Evolutionary conservation across 345 rosid species (phyloP), one percentile per base, ranked within the genome.

Genomic region (Kandelia obovata): DNA sequence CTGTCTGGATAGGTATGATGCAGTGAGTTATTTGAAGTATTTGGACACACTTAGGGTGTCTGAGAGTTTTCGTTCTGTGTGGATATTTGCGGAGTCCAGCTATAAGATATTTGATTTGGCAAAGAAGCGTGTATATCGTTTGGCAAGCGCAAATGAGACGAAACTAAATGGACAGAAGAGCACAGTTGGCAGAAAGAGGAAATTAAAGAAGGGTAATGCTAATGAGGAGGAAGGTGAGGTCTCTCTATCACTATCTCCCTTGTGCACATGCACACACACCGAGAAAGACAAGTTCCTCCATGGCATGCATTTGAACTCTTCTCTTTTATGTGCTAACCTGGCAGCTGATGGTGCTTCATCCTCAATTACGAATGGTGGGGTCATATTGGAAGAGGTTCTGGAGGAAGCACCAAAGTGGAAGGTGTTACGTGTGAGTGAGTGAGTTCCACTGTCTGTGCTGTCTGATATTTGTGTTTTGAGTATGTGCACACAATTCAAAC

Each of bases 71-170:
- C 87, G 92, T n/a, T 90, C 99, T 71, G 97, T 95, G 71, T 95
- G 98, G 99, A 86, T 95, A 83, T 95, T 95, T 87, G 96, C 99
- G 35, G 98, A 92, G 81, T 83, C 99, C 56, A 92, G 99, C 83
- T 92, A 86, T 79, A 92, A 95, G 84, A 90, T 92, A 71, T 95
- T 95, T 84, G 99, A 95, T 75, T 88, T 83, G 77, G 98, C 98
- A 61, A 95, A 90, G 94, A 90, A 87, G 86, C 87, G 96, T 61
- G 99, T 87, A 55, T 95, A 90, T 77, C 84, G 85, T 47, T 78
- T 90, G 60, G 67, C 35, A 37, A 83, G 83, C 76, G 80, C 89
- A 58, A 85, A 80, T 78, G 89, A 81, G 46, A 68, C 62, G 52
- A 86, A 86, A 80, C 56, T 76, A 27, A 73, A 75, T 55, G 85